Conservation (phyloP, 306 rosid genomes). For the Vachellia collinsii region DNA sequence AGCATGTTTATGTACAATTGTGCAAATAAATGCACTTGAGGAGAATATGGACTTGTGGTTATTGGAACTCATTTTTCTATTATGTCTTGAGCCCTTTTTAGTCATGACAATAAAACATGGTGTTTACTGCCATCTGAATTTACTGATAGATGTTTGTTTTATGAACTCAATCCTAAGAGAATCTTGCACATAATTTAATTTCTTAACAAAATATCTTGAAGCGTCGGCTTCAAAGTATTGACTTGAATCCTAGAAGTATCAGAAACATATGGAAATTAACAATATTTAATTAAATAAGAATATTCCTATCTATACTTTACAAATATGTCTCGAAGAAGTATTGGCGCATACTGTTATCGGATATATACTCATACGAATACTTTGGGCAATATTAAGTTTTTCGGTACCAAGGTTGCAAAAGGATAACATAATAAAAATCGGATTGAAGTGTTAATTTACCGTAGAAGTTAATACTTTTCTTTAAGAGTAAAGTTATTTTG, state of each 20-base stretch:
- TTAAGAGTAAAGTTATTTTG: too few species aligned
- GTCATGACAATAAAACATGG: neutral
- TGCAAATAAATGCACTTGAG: neutral
- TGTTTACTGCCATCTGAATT: neutral
- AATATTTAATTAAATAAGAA: too few species aligned
- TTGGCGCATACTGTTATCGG: neutral
- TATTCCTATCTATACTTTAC: too few species aligned
- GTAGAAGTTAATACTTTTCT: too few species aligned
- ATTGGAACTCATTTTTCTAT: neutral
- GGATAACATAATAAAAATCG: too few species aligned
- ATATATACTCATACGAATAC: too few species aligned
- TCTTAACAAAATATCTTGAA: neutral
- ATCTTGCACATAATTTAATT: neutral
- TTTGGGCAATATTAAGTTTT: too few species aligned
- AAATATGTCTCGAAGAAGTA: neutral
- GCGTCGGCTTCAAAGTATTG: too few species aligned
- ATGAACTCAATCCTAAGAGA: neutral
- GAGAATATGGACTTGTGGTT: neutral
- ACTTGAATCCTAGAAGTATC: too few species aligned
- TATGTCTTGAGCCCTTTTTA: neutral
- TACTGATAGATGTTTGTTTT: neutral
- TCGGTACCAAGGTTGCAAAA: too few species aligned
- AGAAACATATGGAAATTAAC: too few species aligned
- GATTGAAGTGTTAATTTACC: too few species aligned
- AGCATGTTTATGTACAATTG: constrained; percentile 12